Base-by-base conservation (phyloP, 306 rosid species). In the Prinsepia uniflora region DNA sequence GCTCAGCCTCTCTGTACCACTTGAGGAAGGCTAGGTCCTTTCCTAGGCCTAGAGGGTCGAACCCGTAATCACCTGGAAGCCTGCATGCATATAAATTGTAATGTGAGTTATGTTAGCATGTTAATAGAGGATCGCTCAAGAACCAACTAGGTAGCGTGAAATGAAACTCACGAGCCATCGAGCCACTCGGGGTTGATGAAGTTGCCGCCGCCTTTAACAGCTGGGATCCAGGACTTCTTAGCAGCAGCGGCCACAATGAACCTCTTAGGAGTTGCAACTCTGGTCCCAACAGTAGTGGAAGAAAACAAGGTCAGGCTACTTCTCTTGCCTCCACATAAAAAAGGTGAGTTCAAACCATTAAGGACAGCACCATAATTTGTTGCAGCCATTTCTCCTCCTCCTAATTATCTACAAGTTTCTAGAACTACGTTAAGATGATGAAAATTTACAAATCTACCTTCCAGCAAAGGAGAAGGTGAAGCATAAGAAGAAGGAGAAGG, bases 1-100 rank as follows among this genome's bases (percentile, higher is more conserved):
- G 97, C 84, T 94, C 99, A 5, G 99, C 99, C 60, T 94, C 99
- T 85, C 97, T 91, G 87, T 94, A 94, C 97, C 99, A 94, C 80
- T 87, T 94, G 4, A 94, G 96, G 74, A 89, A 91, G 63, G 88
- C 91, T 10, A 97, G 99, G 86, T 94, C 97, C 79, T 58, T 91
- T 5, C 99, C 99, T 8, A 94, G 86, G 4, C 99, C 99, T 3
- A 94, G 86, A 6, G 99, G 99, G 72, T 94, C 99, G 78, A 94
- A 94, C 6, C 99, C 99, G 58, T 50, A 94, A 84, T 94, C 99
- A 48, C 99, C 99, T 42, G 99, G 95, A 40, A 94, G 97, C 75
- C 99, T 94, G 76, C 72, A 77, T 1, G 42, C n/a, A 50, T 19
- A 13, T 8, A 12, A 30, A 30, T 30, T 30, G 2, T 5, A 14